phyloP scores from a whole-genome alignment of 2,329 filamentous ascomycete genomes.

The Aureobasidium vineae region DNA sequence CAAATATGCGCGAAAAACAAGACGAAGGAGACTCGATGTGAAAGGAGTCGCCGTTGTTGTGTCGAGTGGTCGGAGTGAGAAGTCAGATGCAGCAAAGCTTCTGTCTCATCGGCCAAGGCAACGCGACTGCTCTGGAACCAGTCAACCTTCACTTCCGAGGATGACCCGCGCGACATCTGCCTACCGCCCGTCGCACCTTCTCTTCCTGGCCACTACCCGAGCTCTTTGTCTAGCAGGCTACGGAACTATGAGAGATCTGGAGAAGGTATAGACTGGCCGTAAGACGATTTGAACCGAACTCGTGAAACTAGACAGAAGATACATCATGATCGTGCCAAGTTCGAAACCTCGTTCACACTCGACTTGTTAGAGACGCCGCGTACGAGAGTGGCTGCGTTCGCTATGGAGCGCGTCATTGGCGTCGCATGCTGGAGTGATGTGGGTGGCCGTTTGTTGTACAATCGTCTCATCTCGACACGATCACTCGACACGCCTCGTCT shows the following conservation, averaged over 20 bases:
- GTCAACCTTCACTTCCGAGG: not conserved
- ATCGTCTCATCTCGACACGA: constrained; percentile 12
- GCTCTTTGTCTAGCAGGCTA: not conserved
- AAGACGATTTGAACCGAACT: too few species aligned
- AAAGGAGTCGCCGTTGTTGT: not conserved
- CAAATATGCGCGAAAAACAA: not conserved
- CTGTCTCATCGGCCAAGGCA: not conserved
- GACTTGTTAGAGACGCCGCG: not conserved
- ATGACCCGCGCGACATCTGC: not conserved
- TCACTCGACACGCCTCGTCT: not conserved
- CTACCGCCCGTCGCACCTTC: constrained; percentile 4
- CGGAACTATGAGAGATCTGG: not conserved
- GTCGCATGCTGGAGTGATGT: not conserved
- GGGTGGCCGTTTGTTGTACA: constrained; percentile 23
- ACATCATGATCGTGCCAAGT: not conserved
- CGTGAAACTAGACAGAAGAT: not conserved
- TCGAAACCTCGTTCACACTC: not conserved
- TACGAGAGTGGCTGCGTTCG: constrained; percentile 13
- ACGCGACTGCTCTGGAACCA: not conserved
- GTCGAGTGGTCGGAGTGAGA: not conserved
- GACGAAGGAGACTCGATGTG: not conserved
- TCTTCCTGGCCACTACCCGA: not conserved
- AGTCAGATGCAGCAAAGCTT: constrained; percentile 18
- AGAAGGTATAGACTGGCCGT: not conserved
- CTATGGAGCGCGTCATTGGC: constrained; percentile 17